Base-by-base conservation (phyloP, 169 alveolate species). In the Plasmodium gallinaceum region DNA sequence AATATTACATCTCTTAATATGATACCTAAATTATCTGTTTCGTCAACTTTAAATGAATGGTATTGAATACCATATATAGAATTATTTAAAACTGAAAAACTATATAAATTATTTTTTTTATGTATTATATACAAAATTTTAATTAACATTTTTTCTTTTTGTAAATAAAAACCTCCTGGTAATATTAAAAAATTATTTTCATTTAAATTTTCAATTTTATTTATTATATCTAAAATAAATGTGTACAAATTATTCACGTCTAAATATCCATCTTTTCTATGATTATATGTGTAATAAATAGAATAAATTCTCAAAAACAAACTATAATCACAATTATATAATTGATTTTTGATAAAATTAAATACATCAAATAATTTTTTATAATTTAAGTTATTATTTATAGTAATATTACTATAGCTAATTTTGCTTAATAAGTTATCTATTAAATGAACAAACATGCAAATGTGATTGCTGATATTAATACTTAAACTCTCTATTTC, bases 31-130 rank as follows among this genome's bases (percentile, higher is more conserved):
- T 93, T 93, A 5, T 88, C 91, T 26, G 54, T 73, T n/a, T 88
- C 83, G 65, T 92, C 93, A 14, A 94, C 83, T 75, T 92, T 94
- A 87, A 76, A 94, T n/a, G 94, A 76, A 74, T 94, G 96, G 72
- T 94, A 94, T 90, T 94, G 90, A 20, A 43, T 80, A 46, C 90
- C 90, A 80, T 80, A 80, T 32, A 80, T 46, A 32, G 90, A 80
- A 80, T 80, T 80, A 54, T 80, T 80, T 66, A 80, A 57, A 14
- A 80, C 90, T 37, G 90, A 8, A 42, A 80, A 80, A 68, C 90
- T 80, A 60, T 80, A 80, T 46, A 80, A 22, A 80, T 80, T 80
- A 80, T 80, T 68, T 80, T 80, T 57, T 68, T 43, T 66, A 58
- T 80, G 83, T 66, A 80, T 80, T 37, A 80, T 80, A 39, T 80